Conservation (phyloP, 2,329 filamentous ascomycete genomes). For the Lachnellula willkommii region DNA sequence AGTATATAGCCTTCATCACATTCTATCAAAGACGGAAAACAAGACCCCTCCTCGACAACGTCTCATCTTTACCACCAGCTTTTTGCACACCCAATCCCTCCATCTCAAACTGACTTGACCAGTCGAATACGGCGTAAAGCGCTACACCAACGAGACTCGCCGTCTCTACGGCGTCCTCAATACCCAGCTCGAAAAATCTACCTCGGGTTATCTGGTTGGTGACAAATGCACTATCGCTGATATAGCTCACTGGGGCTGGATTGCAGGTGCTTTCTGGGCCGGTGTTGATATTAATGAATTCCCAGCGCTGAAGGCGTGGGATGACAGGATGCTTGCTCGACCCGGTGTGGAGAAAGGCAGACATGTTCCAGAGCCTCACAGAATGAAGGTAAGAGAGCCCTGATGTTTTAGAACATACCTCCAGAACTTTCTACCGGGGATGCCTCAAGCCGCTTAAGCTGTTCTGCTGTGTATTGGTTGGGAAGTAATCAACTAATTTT, state of each 20-base stretch:
- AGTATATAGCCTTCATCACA: not conserved
- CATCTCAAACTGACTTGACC: no score
- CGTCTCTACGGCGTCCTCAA: conserved; percentile 76
- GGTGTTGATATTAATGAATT: conserved; percentile 70
- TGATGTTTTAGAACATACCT: no score
- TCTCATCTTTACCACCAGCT: no score
- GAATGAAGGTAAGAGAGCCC: conserved; percentile 40
- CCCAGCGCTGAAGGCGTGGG: conserved; percentile 70
- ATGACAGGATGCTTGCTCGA: conserved; percentile 62
- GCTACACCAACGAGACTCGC: conserved; percentile 79
- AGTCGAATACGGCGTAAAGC: conserved; percentile 71
- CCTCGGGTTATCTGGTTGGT: conserved; percentile 57
- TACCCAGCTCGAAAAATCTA: conserved; percentile 56
- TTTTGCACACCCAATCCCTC: no score
- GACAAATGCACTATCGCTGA: conserved; percentile 71
- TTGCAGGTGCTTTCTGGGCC: conserved; percentile 34
- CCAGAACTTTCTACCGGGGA: no score
- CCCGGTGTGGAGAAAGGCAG: conserved; percentile 70
- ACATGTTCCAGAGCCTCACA: conserved; percentile 64
- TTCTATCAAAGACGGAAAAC: not conserved
- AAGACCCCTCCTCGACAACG: no score
- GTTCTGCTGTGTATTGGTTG: no score
- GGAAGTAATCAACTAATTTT: no score
- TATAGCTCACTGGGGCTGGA: conserved; percentile 51
- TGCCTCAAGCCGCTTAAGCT: no score